These are phyloP conservation scores for Penicillium sp. DNA, from an alignment of 2,329 filamentous ascomycete species.

Conservation along the genomic window DNA sequence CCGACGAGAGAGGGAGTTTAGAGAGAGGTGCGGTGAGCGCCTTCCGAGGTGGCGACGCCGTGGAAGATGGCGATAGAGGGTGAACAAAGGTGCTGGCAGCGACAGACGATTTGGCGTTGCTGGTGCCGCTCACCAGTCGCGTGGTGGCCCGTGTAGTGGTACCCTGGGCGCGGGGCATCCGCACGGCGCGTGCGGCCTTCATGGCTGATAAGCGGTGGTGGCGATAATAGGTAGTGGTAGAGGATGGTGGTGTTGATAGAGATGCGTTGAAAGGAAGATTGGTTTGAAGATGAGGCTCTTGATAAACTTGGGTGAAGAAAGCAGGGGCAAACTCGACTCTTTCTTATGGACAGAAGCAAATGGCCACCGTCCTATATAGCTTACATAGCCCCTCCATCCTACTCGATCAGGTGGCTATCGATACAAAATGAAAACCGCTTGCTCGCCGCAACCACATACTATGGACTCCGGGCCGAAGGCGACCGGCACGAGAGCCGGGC, in stretches of 20 bases:
- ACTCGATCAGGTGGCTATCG: constrained; percentile 7
- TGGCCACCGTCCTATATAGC: constrained; percentile 10
- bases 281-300: constrained; percentile 8
- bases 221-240: background rate
- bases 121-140: constrained; percentile 42
- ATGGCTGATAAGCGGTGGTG: constrained; percentile 26
- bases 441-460: background rate
- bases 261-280: background rate
- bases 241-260: background rate
- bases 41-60: constrained; percentile 31
- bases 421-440: constrained; percentile 6
- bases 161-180: constrained; percentile 27
- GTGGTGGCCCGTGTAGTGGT: constrained; percentile 19
- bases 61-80: constrained; percentile 26
- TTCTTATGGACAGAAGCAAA: background rate
- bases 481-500: constrained; percentile 13
- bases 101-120: constrained; percentile 41
- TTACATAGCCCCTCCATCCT: constrained; percentile 2
- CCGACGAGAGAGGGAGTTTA: constrained; percentile 45
- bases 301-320: background rate
- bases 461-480: constrained; percentile 7
- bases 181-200: constrained; percentile 40
- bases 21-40: constrained; percentile 40
- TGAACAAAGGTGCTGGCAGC: constrained; percentile 36
- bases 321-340: background rate